A percentile compares a stretch with the other conserved stretches of the same genome.
Evolutionary conservation across 768 basidiomycete genomes (phyloP).

Genomic region (Boletus rubescentipes): DNA sequence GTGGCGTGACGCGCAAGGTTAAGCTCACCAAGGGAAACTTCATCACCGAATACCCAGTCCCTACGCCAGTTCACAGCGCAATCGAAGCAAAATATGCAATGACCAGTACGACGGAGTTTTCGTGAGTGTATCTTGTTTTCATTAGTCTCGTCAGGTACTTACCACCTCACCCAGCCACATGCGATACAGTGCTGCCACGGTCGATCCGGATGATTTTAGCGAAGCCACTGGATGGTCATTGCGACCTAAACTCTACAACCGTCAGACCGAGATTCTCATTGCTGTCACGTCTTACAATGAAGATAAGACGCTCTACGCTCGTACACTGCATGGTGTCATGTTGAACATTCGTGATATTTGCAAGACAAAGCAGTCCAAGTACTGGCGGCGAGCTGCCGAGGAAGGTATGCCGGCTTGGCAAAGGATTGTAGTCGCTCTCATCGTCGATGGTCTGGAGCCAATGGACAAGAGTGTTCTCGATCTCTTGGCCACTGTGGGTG

Average conservation of each 20-base stretch:
- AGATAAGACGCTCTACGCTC: constrained; percentile 87
- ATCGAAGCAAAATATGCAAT: constrained; percentile 77
- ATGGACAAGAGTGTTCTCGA: constrained; percentile 97
- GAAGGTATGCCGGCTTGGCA: constrained; percentile 90
- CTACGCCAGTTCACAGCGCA: constrained; percentile 78
- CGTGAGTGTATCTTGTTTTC: constrained; percentile 50
- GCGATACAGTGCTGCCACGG: constrained; percentile 91
- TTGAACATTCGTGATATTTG: constrained; percentile 97
- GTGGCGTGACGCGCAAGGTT: constrained; percentile 91
- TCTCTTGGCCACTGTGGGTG: constrained; percentile 84
- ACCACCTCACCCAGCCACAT: constrained; percentile 55
- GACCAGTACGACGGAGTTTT: constrained; percentile 83
- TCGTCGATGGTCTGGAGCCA: constrained; percentile 89
- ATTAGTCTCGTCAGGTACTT: background rate
- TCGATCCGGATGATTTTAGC: constrained; percentile 86
- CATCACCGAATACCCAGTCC: constrained; percentile 86
- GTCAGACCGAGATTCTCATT: constrained; percentile 90
- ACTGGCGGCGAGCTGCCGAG: constrained; percentile 80
- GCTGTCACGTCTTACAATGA: constrained; percentile 94
- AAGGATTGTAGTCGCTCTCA: constrained; percentile 84
- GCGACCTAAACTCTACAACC: constrained; percentile 80
- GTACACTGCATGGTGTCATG: constrained; percentile 95
- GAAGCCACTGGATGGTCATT: constrained; percentile 82
- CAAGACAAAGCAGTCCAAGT: constrained; percentile 93
- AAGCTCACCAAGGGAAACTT: constrained; percentile 93